Evolutionary conservation across 2,329 filamentous ascomycete species (phyloP), one percentile per base, ranked within the genome.

Genomic region (Trichoderma simmonsii): DNA sequence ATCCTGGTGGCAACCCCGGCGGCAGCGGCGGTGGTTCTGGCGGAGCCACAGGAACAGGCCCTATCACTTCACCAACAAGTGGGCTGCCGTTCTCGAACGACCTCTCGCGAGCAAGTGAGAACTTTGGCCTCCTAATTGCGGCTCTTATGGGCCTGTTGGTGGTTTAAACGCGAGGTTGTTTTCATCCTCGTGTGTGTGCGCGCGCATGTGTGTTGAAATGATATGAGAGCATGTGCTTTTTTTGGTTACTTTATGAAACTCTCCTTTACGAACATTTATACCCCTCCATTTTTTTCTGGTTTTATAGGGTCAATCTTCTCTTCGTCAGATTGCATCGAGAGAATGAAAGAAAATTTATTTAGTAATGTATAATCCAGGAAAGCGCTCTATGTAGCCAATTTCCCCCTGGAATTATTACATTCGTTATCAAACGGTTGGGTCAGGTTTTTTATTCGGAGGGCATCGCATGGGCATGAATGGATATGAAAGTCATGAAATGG

Each of bases 241-340:
- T 57, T 60, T 59, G 54, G 51, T 68, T 59, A 43, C 18, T 34
- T 70, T 61, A 70, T 54, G 57, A 68, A 62, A 70, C 67, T 62
- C 57, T 70, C 67, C 67, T 70, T 70, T 28, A 70, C 67, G 30
- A 26, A 70, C 28, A 15, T 70, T 70, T 70, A 70, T 70, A 70
- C 67, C 67, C 64, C 34, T 15, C 32, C 24, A 34, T 61, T 26
- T 60, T 48, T 69, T 24, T 24, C 15, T 32, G 21, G 26, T 15
- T 24, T 39, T 24, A 63, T 7, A 24, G 14, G 28, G 18, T 54
- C 14, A 14, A 24, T 39, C n/a, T 57, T 28, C 15, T 67, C 30
- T 57, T 28, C 18, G 9, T 30, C 24, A 67, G 64, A 39, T 43
- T 30, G 48, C 32, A 39, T 67, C n/a, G n/a, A n/a, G n/a, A n/a